phyloP scores from a whole-genome alignment of 1,284 basidiomycete genomes.

The Paramarasmius palmivorus region DNA sequence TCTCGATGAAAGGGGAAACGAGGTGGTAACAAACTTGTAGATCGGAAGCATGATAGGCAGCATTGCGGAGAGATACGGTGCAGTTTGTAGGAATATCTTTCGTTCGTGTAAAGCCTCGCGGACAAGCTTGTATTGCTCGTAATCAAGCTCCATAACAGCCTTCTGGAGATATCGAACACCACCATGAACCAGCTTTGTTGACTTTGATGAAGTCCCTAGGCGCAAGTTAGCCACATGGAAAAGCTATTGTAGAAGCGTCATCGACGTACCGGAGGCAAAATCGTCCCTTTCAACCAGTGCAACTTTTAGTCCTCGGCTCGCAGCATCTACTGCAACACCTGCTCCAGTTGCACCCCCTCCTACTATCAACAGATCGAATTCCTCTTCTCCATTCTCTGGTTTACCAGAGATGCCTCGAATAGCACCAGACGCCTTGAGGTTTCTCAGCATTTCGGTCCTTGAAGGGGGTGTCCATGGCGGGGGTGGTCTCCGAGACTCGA shows the following conservation, averaged over 20 bases:
- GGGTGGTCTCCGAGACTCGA: conserved; percentile 63
- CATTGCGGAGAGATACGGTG: conserved; percentile 91
- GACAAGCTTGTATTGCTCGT: conserved; percentile 96
- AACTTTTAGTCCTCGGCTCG: conserved; percentile 88
- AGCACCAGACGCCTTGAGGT: conserved; percentile 48
- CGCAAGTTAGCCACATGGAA: not conserved
- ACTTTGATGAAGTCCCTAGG: conserved; percentile 92
- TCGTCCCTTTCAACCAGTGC: conserved; percentile 94
- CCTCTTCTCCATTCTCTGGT: conserved; percentile 34
- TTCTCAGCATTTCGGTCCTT: conserved; percentile 61
- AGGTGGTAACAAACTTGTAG: conserved; percentile 65
- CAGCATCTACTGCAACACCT: conserved; percentile 93
- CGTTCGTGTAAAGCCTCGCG: conserved; percentile 93
- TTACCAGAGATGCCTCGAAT: conserved; percentile 17
- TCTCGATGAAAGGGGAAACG: not conserved
- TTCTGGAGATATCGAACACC: conserved; percentile 98
- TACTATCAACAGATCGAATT: conserved; percentile 84
- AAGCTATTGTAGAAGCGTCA: not conserved
- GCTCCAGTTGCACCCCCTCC: conserved; percentile 96
- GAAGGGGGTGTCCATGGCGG: conserved; percentile 77
- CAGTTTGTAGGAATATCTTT: conserved; percentile 92
- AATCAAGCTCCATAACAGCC: conserved; percentile 94
- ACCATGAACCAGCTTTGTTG: conserved; percentile 97
- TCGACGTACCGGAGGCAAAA: conserved; percentile 74
- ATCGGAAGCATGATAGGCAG: conserved; percentile 94